Conservation (phyloP, 768 basidiomycete species). For the Lactarius deliciosus region DNA sequence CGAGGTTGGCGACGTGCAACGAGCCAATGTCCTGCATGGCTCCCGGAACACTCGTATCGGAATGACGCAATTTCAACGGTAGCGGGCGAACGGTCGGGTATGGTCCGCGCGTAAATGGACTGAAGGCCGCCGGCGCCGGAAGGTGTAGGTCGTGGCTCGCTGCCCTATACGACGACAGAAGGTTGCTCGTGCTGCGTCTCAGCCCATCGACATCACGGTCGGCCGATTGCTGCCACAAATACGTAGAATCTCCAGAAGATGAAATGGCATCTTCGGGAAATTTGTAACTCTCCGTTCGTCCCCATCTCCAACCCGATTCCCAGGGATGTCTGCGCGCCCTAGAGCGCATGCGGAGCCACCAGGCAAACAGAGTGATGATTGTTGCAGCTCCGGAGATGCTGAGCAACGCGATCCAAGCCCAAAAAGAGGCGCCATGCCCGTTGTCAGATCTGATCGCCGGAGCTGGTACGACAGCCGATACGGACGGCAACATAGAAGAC, state of each 20-base stretch:
- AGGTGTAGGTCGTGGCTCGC: conserved; percentile 1
- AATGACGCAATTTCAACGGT: conserved; percentile 29
- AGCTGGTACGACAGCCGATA: conserved; percentile 8
- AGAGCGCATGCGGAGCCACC: conserved; percentile 33
- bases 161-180: background rate
- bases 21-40: conserved; percentile 41
- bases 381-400: conserved; percentile 29
- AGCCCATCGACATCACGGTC: conserved; percentile 4
- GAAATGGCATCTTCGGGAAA: conserved; percentile 16
- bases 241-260: conserved; percentile 9
- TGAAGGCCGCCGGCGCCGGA: conserved; percentile 7
- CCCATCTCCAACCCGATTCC: conserved; percentile 20
- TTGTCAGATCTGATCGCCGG: background rate
- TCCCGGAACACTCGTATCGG: conserved; percentile 35
- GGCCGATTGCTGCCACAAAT: conserved; percentile 10
- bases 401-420: conserved; percentile 33
- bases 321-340: conserved; percentile 28
- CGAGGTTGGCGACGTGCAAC: conserved; percentile 49
- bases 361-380: conserved; percentile 31
- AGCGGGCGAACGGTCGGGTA: conserved; percentile 31
- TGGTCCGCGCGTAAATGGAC: conserved; percentile 7
- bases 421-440: conserved; percentile 27
- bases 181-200: conserved; percentile 14
- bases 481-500: background rate
- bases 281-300: conserved; percentile 32